Evolutionary conservation across 495 filamentous ascomycete species (phyloP), one percentile per base, ranked within the genome.

Genomic region (Viridothelium virens): DNA sequence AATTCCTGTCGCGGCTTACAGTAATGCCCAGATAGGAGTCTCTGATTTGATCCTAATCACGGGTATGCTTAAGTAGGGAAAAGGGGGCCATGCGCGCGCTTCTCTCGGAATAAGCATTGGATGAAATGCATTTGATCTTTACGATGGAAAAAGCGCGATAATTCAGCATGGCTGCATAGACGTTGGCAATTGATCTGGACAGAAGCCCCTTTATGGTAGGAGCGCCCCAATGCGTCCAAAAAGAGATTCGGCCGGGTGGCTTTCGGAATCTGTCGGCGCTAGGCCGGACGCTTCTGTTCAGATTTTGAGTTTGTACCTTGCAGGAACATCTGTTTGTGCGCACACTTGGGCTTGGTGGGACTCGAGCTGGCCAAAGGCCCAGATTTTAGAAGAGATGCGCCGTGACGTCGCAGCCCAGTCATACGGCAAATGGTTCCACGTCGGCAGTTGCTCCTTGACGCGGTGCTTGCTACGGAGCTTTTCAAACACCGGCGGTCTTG

Each of bases 281-380:
- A 44, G 41, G 41, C 7, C 41, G 6, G 41, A 14, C 6, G 7
- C 41, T 44, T 44, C 25, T 25, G 25, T 44, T 44, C 53, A 5
- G 18, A 59, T 59, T 34, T 59, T 59, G 53, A 59, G 53, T 59
- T 46, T 59, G 53, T 59, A 59, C 53, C 53, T 59, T 59, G 53
- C 53, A 59, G 53, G 53, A 59, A 33, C 53, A 59, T 59, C 53
- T 7, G 7, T 59, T 59, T 59, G 53, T 59, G 53, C 31, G 7
- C 53, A 11, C 10, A 59, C 36, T 36, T 59, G 33, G 14, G 53
- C 36, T 31, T 7, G 7, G 53, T 31, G 31, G 7, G 36, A 59
- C 53, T 59, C 53, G 53, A 7, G 25, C 10, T 59, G 31, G 53
- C 18, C 31, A n/a, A 59, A 18, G 25, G 53, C 2, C 18, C 31